Conservation (phyloP, 1,284 basidiomycete genomes). For the Microbotryum lychnidis-dioicae region DNA sequence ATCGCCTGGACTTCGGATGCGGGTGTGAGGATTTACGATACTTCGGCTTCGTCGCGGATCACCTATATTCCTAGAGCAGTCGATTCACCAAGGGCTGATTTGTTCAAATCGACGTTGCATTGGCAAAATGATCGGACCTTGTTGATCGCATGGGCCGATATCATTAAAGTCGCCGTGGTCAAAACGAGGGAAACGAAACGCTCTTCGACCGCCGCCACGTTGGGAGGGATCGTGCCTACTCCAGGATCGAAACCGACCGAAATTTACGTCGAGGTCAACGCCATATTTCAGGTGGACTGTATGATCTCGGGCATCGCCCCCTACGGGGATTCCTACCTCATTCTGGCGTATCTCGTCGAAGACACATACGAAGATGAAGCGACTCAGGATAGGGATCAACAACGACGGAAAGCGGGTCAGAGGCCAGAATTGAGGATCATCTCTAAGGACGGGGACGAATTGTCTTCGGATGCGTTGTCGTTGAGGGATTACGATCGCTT, state of each 20-base stretch:
- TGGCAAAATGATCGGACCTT: constrained; percentile 90
- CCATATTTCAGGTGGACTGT: constrained; percentile 87
- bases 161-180: constrained; percentile 69
- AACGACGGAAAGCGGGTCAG: constrained; percentile 70
- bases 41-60: constrained; percentile 65
- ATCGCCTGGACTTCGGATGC: constrained; percentile 96
- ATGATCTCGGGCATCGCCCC: constrained; percentile 88
- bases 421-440: constrained; percentile 90
- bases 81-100: constrained; percentile 76
- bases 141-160: constrained; percentile 88
- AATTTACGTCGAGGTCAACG: constrained; percentile 67
- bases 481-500: constrained; percentile 71
- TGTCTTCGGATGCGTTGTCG: constrained; percentile 73
- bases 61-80: constrained; percentile 76
- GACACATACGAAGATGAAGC: constrained; percentile 48
- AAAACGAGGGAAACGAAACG: constrained; percentile 25
- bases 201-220: neutral
- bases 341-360: constrained; percentile 59
- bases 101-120: constrained; percentile 82
- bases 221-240: constrained; percentile 24
- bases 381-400: constrained; percentile 59
- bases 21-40: constrained; percentile 94
- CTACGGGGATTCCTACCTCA: constrained; percentile 63
- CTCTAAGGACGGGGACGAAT: constrained; percentile 77
- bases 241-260: constrained; percentile 12